Evolutionary conservation across 768 basidiomycete species (phyloP).

Genomic region (Naganishia friedmannii): DNA sequence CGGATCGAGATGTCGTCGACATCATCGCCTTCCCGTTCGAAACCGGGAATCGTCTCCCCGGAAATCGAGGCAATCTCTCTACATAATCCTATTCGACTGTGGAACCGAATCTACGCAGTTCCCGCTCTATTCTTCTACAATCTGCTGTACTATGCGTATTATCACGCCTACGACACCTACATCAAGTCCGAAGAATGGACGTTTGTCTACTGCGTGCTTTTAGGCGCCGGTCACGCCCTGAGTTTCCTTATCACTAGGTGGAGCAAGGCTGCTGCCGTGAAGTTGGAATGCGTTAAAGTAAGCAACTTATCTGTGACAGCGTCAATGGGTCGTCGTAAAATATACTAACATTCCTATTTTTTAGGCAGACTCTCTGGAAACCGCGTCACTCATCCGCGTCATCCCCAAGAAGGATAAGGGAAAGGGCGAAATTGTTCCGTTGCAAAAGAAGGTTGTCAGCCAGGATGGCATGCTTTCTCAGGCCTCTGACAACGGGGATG

Average conservation of each 20-base stretch:
- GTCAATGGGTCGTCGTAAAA: no score
- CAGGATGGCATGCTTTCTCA: conserved; percentile 4
- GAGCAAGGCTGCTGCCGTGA: conserved; percentile 74
- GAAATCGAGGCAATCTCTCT: conserved; percentile 52
- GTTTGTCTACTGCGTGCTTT: conserved; percentile 79
- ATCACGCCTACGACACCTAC: conserved; percentile 84
- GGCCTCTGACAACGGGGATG: conserved; percentile 26
- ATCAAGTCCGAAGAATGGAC: conserved; percentile 95
- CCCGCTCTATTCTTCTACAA: conserved; percentile 52
- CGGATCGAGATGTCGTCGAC: conserved; percentile 10
- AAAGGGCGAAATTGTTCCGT: conserved; percentile 78
- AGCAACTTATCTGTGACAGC: background rate
- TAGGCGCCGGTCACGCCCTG: conserved; percentile 83
- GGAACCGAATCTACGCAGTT: conserved; percentile 50
- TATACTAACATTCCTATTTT: background rate
- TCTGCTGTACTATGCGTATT: conserved; percentile 71
- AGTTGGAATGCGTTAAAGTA: conserved; percentile 68
- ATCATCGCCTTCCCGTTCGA: conserved; percentile 15
- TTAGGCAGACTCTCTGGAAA: conserved; percentile 61
- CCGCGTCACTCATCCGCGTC: conserved; percentile 77
- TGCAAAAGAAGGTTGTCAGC: conserved; percentile 60
- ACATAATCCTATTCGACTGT: conserved; percentile 52
- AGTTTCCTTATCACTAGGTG: conserved; percentile 88
- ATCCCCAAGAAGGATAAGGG: conserved; percentile 78
- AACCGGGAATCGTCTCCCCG: conserved; percentile 44